Evolutionary conservation across 1,139 yeast species (phyloP).

Genomic region (Debaryomyces sp.): DNA sequence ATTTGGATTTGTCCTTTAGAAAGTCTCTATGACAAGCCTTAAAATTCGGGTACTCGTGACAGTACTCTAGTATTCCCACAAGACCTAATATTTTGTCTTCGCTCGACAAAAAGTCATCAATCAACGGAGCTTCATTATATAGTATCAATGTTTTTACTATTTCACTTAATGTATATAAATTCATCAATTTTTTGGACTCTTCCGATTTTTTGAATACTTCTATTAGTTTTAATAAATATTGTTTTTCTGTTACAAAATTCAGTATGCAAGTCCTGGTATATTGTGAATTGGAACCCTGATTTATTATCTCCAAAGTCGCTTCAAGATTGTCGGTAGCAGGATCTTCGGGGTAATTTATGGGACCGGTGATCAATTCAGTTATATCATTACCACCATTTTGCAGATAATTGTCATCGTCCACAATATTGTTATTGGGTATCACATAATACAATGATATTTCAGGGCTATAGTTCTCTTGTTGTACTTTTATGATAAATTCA

Average conservation of each 20-base stretch:
- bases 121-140: conserved; percentile 68
- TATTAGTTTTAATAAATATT: conserved; percentile 57
- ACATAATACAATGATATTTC: conserved; percentile 76
- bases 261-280: conserved; percentile 57
- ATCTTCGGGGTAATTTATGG: conserved; percentile 65
- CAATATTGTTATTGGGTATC: conserved; percentile 42
- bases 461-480: conserved; percentile 60
- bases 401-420: conserved; percentile 26
- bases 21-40: conserved; percentile 81
- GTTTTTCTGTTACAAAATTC: conserved; percentile 49
- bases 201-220: conserved; percentile 61
- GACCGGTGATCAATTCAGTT: conserved; percentile 83
- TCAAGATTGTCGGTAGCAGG: conserved; percentile 54
- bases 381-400: conserved; percentile 39
- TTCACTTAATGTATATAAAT: conserved; percentile 68
- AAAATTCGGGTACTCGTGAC: conserved; percentile 76
- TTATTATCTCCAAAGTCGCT: conserved; percentile 52
- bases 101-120: conserved; percentile 63
- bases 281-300: conserved; percentile 59
- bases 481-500: conserved; percentile 74
- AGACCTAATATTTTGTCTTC: conserved; percentile 65
- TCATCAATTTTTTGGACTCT: conserved; percentile 45
- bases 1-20: conserved; percentile 56
- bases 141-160: conserved; percentile 69
- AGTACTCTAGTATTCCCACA: conserved; percentile 88